Percentiles rank a stretch among this genome's conserved stretches.
phyloP scores from a whole-genome alignment of 73 alveolate genomes.

The Urostyla sp. region DNA sequence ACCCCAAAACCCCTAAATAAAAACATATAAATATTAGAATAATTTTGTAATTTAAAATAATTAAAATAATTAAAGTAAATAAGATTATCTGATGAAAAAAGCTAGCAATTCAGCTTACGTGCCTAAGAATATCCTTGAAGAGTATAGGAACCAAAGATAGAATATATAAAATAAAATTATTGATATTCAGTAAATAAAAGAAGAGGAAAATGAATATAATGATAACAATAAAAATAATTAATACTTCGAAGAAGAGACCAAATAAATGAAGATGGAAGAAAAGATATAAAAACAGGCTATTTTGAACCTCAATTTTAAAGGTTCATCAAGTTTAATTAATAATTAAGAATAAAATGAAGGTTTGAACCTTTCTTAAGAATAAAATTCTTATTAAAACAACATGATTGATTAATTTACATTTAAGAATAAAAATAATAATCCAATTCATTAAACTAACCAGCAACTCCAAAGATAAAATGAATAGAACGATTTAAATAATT shows the following conservation, averaged over 20 bases:
- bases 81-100: neutral
- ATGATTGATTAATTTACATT: too few relatives aligned
- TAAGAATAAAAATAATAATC: too few relatives aligned
- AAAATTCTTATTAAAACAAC: too few relatives aligned
- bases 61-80: slow-evolving; percentile 3
- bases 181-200: neutral
- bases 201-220: neutral
- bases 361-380: too few relatives aligned
- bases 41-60: slow-evolving; percentile 65
- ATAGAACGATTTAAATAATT: too few relatives aligned
- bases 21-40: too few relatives aligned
- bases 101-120: neutral
- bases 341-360: too few relatives aligned
- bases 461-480: neutral
- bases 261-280: neutral
- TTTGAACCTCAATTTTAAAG: too few relatives aligned
- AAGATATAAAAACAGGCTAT: neutral
- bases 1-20: too few relatives aligned
- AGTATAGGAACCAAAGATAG: neutral
- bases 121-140: neutral
- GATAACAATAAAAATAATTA: too few relatives aligned
- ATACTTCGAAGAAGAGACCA: neutral
- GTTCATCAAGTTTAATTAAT: neutral
- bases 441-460: neutral
- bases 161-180: too few relatives aligned